Evolutionary conservation across 495 filamentous ascomycete species (phyloP), one percentile per base, ranked within the genome.

Genomic region (Lasiosphaeria miniovina): DNA sequence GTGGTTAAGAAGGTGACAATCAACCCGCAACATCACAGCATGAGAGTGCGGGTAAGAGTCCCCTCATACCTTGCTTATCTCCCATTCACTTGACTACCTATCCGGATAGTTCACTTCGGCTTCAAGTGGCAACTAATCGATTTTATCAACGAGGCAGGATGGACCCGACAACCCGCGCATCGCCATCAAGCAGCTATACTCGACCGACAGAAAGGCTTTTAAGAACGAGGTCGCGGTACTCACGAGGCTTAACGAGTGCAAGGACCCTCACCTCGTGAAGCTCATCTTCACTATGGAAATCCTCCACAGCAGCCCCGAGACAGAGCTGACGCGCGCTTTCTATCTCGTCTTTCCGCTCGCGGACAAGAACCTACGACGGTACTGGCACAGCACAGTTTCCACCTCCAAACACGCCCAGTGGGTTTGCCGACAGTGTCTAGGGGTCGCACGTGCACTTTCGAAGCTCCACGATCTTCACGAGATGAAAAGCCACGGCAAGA

Each of bases 201-300:
- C 58, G 8, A 32, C 43, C 4, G 31, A 38, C 5, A 49, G 34
- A 17, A 34, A 49, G 6, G 32, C 14, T 4, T 60, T 60, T 45
- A 41, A 54, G 6, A 50, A 60, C 52, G 58, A 60, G 15, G 58
- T 60, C 32, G 40, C 38, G 7, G 48, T 60, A 12, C 58, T 60
- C 38, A 54, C 34, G 4, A n/a, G 58, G 12, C 58, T 60, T 24
- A 60, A 51, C 43, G 40, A 40, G 11, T 41, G 14, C 32, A 6
- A 49, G n/a, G 48, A 60, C 11, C 51, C 33, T 4, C 51, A 60
- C 43, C 52, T 60, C 3, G 58, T 60, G 8, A 60, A 60, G 14
- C 58, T 60, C n/a, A 15, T 60, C 10, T 41, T 60, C 41, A 60
- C 58, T 32, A 60, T 60, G 58, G 58, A 60, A 41, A 50, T 60